phyloP scores from a whole-genome alignment of 805 yeast species.

The Starmera pachycereana region DNA sequence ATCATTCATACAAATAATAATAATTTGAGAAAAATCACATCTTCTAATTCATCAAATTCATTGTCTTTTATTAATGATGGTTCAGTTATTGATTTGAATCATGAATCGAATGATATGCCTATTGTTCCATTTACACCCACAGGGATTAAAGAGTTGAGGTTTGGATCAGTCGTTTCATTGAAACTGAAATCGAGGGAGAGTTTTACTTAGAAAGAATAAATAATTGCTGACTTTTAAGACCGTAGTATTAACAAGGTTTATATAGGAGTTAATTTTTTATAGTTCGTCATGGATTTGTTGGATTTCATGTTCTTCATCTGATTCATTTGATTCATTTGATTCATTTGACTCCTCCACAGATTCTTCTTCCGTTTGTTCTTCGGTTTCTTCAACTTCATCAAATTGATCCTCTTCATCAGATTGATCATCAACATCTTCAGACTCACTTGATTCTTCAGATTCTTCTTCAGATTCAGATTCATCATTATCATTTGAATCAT shows the following conservation, averaged over 20 bases:
- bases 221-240: too few species aligned
- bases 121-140: conserved; percentile 16
- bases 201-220: too few species aligned
- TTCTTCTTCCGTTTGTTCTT: too few species aligned
- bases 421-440: background rate
- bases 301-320: too few species aligned
- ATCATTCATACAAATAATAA: background rate
- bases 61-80: conserved; percentile 18
- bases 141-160: background rate
- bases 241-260: too few species aligned
- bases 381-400: too few species aligned
- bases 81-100: conserved; percentile 8
- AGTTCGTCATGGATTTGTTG: too few species aligned
- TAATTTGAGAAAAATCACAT: conserved; percentile 6
- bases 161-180: too few species aligned
- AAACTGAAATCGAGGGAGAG: too few species aligned
- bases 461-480: background rate
- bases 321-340: too few species aligned
- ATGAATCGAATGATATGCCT: conserved; percentile 7
- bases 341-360: too few species aligned
- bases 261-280: too few species aligned
- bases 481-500: background rate
- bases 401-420: background rate
- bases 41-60: conserved; percentile 14
- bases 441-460: background rate